Evolutionary conservation across 225 moss, liverwort and hornwort genomes (phyloP).

Genomic region (Thuidium tamariscinum): DNA sequence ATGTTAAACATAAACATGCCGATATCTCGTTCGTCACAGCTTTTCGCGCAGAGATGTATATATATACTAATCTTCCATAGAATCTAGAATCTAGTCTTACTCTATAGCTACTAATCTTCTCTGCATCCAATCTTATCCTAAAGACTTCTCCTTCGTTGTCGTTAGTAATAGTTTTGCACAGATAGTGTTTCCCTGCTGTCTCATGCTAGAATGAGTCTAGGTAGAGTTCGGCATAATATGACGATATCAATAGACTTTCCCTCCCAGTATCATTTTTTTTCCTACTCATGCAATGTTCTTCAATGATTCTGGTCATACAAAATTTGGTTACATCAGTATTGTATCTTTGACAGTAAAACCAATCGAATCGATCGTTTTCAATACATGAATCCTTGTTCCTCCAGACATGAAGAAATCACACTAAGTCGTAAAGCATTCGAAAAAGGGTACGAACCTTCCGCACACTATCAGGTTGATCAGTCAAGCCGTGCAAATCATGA

Average conservation of each 20-base stretch:
- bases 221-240: not conserved
- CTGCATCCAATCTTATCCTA: not conserved
- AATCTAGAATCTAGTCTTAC: not conserved
- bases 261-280: not conserved
- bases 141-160: not conserved
- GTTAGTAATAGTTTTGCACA: not conserved
- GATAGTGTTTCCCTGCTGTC: not conserved
- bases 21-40: not conserved
- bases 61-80: not conserved
- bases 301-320: not conserved
- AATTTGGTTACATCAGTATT: not conserved
- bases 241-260: not conserved
- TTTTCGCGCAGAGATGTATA: not conserved
- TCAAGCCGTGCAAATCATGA: conserved; percentile 27
- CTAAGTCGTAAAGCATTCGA: not conserved
- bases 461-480: conserved; percentile 37
- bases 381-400: not conserved
- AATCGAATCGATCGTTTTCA: not conserved
- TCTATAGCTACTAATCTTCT: not conserved
- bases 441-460: conserved; percentile 24
- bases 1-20: too few species aligned
- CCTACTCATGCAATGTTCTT: not conserved
- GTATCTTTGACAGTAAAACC: not conserved
- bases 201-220: not conserved
- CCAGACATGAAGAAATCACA: not conserved